Base-by-base conservation (phyloP, 768 basidiomycete species). In the Podaxis sp. region DNA sequence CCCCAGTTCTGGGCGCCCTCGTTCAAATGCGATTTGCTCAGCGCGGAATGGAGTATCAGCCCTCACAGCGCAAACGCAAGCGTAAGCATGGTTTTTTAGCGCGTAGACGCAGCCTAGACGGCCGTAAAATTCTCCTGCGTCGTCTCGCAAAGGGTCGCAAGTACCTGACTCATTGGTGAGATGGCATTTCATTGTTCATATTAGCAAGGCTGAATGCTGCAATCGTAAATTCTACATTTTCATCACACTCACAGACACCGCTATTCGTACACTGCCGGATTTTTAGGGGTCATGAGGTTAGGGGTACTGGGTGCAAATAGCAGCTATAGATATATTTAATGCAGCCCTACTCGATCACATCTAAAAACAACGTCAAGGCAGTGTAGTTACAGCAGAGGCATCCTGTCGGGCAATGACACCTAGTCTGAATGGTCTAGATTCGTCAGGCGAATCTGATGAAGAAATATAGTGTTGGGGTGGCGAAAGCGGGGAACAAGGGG, bases 11-110 rank as follows among this genome's bases (percentile, higher is more conserved):
- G 62, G 69, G 74, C 42, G 72, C 78, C 2, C 69, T 82, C 6
- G 73, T 79, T 35, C 85, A 88, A 65, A 74, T 82, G 42, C 87
- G 94, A 5, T 86, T 81, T 69, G 78, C 78, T 32, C 81, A 88
- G 28, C 83, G 85, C 47, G 95, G 95, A 47, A 83, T 85, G n/a
- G 93, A 95, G 74, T 98, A 98, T 68, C 95, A 98, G 71, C 95
- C 95, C n/a, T 93, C 91, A 0, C 94, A 96, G 73, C 83, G 95
- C 44, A 91, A 91, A 69, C 78, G 95, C 65, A 98, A 98, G 79
- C 82, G 93, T 66, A 93, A 89, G 71, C 91, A 93, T 70, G 95
- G 95, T 5, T 98, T 96, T 73, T 81, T 98, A 36, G 83, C 88
- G 0, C 77, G 95, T 61, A 86, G 89, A 72, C 81, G 81, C 65